Evolutionary conservation across 176 grass and related monocot species (phyloP), one percentile per base, ranked within the genome.

Genomic region (Secale cereale): DNA sequence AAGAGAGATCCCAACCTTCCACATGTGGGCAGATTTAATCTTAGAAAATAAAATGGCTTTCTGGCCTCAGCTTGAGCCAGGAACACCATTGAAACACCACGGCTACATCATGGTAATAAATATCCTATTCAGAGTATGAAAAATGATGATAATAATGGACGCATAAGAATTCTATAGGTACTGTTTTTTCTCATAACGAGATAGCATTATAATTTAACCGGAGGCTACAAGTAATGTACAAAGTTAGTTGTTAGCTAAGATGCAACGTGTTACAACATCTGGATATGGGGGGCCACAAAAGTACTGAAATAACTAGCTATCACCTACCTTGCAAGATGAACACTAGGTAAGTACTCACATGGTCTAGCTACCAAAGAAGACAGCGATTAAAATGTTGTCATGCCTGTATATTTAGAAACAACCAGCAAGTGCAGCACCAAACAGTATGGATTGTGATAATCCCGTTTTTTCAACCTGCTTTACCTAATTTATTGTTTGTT

Each of bases 351-450:
- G 25, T 40, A 74, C 20, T 29, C 36, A 35, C 79, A 56, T 57
- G 75, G 62, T 80, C 35, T 66, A 81, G 76, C 37, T 48, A 57
- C 32, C 30, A 82, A 86, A 65, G 45, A 67, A 48, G 27, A 64
- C 14, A 74, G 3, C 35, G 13, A 36, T 12, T 63, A 78, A 23
- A 54, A 43, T 35, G 41, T 26, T 63, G 40, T 2, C 50, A 78
- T 72, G 28, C 45, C 33, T 59, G 54, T 65, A 78, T 57, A 69
- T 56, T 59, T 50, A 30, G 8, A 22, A 76, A 88, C 37, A n/a
- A 74, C 29, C 10, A 57, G 71, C 27, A 59, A 76, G 16, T 48
- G 56, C 17, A n/a, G 20, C 35, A 50, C 9, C n/a, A 26, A 81
- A 56, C 45, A 27, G 11, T 10, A 82, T 43, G 61, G 23, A 74